phyloP scores from a whole-genome alignment of 2,329 filamentous ascomycete species.

The Microdochium nivale region DNA sequence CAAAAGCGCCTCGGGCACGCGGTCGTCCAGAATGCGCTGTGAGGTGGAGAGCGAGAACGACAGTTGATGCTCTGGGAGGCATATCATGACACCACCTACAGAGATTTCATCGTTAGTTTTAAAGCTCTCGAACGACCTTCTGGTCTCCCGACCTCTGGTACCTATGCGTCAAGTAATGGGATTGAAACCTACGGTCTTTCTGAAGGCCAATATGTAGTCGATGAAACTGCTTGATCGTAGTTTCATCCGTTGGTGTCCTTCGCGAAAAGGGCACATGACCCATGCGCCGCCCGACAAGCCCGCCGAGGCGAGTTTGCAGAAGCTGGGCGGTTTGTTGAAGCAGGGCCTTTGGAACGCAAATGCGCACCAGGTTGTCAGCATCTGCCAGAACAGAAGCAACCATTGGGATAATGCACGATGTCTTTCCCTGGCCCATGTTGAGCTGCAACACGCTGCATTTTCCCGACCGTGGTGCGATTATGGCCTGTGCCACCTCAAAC shows the following conservation, averaged over 20 bases:
- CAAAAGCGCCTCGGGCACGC: slow-evolving; percentile 25
- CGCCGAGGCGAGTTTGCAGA: slow-evolving; percentile 44
- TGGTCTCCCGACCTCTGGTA: too few relatives aligned
- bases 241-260: slow-evolving; percentile 25
- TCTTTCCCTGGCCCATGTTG: slow-evolving; percentile 60
- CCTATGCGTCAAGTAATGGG: too few relatives aligned
- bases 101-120: slow-evolving; percentile 25
- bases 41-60: slow-evolving; percentile 56
- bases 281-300: slow-evolving; percentile 42
- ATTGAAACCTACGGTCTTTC: not conserved
- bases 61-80: slow-evolving; percentile 52
- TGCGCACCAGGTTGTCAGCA: slow-evolving; percentile 34
- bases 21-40: slow-evolving; percentile 43
- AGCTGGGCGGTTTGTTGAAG: slow-evolving; percentile 49
- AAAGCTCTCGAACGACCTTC: too few relatives aligned
- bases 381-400: slow-evolving; percentile 36
- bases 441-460: slow-evolving; percentile 55
- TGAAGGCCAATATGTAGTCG: slow-evolving; percentile 18
- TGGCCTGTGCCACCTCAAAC: slow-evolving; percentile 52
- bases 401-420: slow-evolving; percentile 47
- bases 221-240: slow-evolving; percentile 26
- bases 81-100: slow-evolving; percentile 44
- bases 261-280: slow-evolving; percentile 51
- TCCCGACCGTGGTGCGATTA: slow-evolving; percentile 41
- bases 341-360: slow-evolving; percentile 48